Conservation (phyloP, 257 asterid genomes). For the Vinca minor region DNA sequence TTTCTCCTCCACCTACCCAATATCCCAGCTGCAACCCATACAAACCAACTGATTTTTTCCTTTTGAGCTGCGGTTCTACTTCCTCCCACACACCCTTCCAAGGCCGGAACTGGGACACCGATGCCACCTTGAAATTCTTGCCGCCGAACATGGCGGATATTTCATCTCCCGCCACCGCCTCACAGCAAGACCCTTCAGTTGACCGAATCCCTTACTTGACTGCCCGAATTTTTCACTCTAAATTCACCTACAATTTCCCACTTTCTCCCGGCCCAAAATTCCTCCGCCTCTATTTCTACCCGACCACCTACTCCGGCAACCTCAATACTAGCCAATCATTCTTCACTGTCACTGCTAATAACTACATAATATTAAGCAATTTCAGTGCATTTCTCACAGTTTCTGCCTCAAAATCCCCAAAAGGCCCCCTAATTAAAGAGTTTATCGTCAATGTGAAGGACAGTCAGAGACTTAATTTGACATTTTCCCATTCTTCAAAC, state of each 20-base stretch:
- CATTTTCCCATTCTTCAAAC: constrained; percentile 31
- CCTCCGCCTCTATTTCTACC: constrained; percentile 52
- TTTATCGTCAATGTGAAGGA: constrained; percentile 29
- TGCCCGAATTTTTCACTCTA: constrained; percentile 34
- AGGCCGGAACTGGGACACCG: constrained; percentile 39
- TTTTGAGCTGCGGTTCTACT: constrained; percentile 43
- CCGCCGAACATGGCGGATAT: constrained; percentile 22
- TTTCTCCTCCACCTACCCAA: constrained; percentile 9
- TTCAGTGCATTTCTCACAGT: constrained; percentile 31
- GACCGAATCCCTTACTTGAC: constrained; percentile 26
- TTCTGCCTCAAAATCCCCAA: not conserved
- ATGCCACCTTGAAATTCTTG: constrained; percentile 17
- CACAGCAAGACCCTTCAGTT: constrained; percentile 15
- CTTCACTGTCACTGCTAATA: constrained; percentile 37
- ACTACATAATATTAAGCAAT: constrained; percentile 29
- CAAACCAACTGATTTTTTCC: constrained; percentile 33
- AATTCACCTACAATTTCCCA: constrained; percentile 38
- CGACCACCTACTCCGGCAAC: constrained; percentile 24
- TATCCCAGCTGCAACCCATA: constrained; percentile 9
- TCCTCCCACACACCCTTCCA: constrained; percentile 2
- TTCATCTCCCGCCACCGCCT: constrained; percentile 20
- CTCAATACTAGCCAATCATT: constrained; percentile 4
- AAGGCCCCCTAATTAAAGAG: constrained; percentile 16
- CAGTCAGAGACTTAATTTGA: constrained; percentile 22
- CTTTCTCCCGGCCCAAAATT: constrained; percentile 35